Evolutionary conservation across 1,284 basidiomycete species (phyloP).

Genomic region (Moesziomyces sp.): DNA sequence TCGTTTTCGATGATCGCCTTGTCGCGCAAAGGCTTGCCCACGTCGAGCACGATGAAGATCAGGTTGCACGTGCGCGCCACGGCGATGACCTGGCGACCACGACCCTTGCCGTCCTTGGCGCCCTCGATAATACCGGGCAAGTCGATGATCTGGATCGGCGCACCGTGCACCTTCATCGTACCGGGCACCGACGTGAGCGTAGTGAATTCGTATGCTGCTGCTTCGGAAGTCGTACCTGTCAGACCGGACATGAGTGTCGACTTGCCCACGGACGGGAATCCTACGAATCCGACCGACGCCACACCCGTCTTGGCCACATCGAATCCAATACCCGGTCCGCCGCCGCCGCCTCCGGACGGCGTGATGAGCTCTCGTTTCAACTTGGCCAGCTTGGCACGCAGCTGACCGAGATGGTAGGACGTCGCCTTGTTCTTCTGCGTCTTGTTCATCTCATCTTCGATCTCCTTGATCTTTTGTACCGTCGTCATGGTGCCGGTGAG

Average conservation of each 20-base stretch:
- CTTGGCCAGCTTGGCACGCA: constrained; percentile 98
- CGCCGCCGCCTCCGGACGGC: constrained; percentile 82
- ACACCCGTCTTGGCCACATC: constrained; percentile 96
- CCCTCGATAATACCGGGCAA: constrained; percentile 97
- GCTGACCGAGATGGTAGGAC: constrained; percentile 88
- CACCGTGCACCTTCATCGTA: constrained; percentile 87
- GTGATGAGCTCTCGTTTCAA: constrained; percentile 92
- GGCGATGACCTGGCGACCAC: constrained; percentile 93
- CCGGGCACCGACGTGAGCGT: constrained; percentile 82
- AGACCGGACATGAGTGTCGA: constrained; percentile 95
- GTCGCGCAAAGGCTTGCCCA: constrained; percentile 93
- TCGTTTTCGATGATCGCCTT: constrained; percentile 90
- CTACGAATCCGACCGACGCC: constrained; percentile 82
- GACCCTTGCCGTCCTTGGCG: constrained; percentile 95
- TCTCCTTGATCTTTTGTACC: constrained; percentile 66
- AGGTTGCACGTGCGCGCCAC: constrained; percentile 97
- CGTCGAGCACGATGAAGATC: constrained; percentile 98
- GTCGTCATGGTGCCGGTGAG: constrained; percentile 45
- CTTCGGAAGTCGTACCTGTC: constrained; percentile 95
- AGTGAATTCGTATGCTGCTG: constrained; percentile 99
- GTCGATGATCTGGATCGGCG: constrained; percentile 78
- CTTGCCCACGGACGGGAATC: constrained; percentile 73
- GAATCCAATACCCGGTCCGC: constrained; percentile 75
- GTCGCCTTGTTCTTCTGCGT: constrained; percentile 93
- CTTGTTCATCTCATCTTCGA: constrained; percentile 67